Conservation (phyloP, 768 basidiomycete species). For the Leccinum barrowsii region DNA sequence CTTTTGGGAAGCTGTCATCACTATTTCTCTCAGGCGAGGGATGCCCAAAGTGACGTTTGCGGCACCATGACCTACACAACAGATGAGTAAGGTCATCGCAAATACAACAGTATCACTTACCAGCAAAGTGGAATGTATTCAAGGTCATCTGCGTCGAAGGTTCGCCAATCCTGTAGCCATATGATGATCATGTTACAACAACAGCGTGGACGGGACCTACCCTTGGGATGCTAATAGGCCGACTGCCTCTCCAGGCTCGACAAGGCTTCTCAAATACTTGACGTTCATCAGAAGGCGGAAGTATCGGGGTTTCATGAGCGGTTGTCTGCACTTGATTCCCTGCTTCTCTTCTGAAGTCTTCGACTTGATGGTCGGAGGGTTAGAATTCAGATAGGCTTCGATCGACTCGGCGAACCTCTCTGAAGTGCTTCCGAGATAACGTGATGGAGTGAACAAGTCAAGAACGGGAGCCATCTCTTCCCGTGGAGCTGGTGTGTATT, state of each 20-base stretch:
- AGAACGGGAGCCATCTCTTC: conserved; percentile 70
- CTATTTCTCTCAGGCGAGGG: conserved; percentile 95
- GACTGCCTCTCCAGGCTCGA: conserved; percentile 98
- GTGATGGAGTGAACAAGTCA: conserved; percentile 71
- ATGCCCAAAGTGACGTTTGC: conserved; percentile 99
- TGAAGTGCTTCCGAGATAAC: conserved; percentile 85
- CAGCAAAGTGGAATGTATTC: conserved; percentile 99
- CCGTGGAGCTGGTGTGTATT: conserved; percentile 44
- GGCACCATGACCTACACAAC: conserved; percentile 84
- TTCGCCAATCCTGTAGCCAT: conserved; percentile 76
- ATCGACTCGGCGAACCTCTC: conserved; percentile 85
- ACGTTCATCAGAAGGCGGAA: conserved; percentile 86
- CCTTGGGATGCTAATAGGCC: conserved; percentile 96
- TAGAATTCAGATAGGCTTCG: conserved; percentile 72
- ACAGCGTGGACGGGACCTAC: conserved; percentile 41
- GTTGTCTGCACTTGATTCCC: conserved; percentile 42
- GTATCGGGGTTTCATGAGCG: conserved; percentile 45
- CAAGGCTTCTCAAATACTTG: conserved; percentile 89
- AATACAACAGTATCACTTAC: conserved; percentile 38
- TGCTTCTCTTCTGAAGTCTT: conserved; percentile 38
- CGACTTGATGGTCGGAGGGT: conserved; percentile 53
- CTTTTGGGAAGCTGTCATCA: conserved; percentile 96
- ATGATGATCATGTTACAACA: conserved; percentile 1
- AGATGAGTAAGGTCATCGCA: conserved; percentile 1
- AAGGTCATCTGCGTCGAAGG: conserved; percentile 99